Evolutionary conservation across 1,139 yeast genomes (phyloP), one percentile per base, ranked within the genome.

Genomic region (Torulaspora pretoriensis): DNA sequence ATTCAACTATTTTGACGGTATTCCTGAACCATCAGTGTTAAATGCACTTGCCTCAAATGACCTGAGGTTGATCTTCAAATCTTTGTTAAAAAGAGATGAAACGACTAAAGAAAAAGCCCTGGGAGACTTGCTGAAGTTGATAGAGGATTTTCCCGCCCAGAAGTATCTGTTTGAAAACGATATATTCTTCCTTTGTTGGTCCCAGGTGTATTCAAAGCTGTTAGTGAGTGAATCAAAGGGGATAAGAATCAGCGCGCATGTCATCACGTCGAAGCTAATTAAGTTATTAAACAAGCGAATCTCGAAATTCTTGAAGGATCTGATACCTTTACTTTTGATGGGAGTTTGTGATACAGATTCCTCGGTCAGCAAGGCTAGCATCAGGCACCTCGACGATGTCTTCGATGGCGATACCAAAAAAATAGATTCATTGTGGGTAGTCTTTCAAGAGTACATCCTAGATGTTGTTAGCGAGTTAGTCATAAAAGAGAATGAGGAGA

Each of bases 91-190:
- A 63, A 79, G 85, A 59, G 96, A 89, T 57, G 75, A 84, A 10
- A 81, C 80, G 17, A 92, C 98, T 0, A 85, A 82, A 59, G 96
- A 88, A 56, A 85, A 83, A 59, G 89, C 95, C 0, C 68, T 88
- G 28, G 64, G 56, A 8, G 95, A 86, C 31, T 66, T 90, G 27
- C 49, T 57, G 2, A 53, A 56, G 1, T 55, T 67, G 14, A 54
- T 75, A 3, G 55, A 53, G 2, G 61, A 62, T n/a, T 48, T 63
- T 4, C 59, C 65, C 2, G 60, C 61, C 3, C 56, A 63, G 3
- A 57, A 60, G 8, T 58, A 57, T 13, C 38, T 63, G 22, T 67
- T 69, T 39, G 65, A 66, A 22, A 75, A 78, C 49, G 82, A 83
- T 38, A 54, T 77, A 48, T 73, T 76, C 2, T 59, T 81, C 6